Evolutionary conservation across 1,139 yeast species (phyloP), one percentile per base, ranked within the genome.

Genomic region (Blastobotrys ciferrii): DNA sequence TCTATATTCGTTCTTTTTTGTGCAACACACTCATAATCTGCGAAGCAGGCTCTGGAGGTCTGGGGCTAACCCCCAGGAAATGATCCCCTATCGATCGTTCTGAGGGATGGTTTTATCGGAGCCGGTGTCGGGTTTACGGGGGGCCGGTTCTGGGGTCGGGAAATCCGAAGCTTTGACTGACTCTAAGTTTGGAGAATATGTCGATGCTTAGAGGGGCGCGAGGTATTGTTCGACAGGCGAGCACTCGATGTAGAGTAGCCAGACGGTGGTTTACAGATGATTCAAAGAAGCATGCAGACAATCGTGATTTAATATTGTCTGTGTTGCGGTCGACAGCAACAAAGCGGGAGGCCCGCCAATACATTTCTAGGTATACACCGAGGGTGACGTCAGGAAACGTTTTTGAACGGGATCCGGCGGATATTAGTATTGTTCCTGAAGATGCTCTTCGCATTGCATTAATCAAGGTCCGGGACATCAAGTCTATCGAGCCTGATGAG

Each of bases 321-420:
- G 82, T 82, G 28, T 70, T 82, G 44, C 73, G 76, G 55, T 78
- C 86, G 4, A 80, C 86, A 12, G 82, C 86, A 28, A 81, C 87
- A 4, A 82, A 81, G 55, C 68, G 87, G 46, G 87, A 82, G 58
- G 86, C 87, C 3, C 71, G 71, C 47, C 79, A 79, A 54, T 82
- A 81, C 58, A 68, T 82, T 37, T 69, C 72, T 38, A 76, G 77
- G 57, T 81, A 80, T 59, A 59, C 53, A 17, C 64, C 59, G 11
- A 47, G 35, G 32, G 4, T 18, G 2, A 25, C 35, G 13, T 25
- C 43, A 4, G 17, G 30, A 30, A 30, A 44, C 44, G 47, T 53
- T 28, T 43, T 54, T 56, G 43, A 41, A 13, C 15, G 12, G 30
- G 37, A 19, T 20, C 9, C 13, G 18, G 74, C 28, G 58, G 64